Base-by-base conservation (phyloP, 1,284 basidiomycete genomes). In the Cryptococcus wingfieldii region DNA sequence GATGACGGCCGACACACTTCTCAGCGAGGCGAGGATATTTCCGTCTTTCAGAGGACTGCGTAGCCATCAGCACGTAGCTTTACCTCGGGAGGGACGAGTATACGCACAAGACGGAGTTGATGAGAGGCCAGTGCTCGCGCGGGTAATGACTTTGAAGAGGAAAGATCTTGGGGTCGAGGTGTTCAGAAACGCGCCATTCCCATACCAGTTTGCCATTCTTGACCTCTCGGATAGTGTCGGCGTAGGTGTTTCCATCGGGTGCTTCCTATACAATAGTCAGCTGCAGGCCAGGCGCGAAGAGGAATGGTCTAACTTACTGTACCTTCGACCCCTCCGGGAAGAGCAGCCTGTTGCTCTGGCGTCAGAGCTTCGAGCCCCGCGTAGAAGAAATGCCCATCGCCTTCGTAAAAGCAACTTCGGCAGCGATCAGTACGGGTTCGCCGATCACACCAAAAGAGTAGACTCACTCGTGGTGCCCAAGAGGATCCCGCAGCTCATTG, bases 211-310 rank as follows among this genome's bases (percentile, higher is more conserved):
- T 53, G 41, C 61, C 61, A 46, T 62, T 52, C 43, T 58, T 58
- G 39, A 62, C 61, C 46, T 62, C 61, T 25, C 58, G 55, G 49
- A 62, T 62, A 12, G 61, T 62, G 49, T 62, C 61, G 16, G 61
- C 53, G 42, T 62, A 62, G 28, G 55, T 54, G 23, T 58, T 60
- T 16, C 61, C 61, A 41, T 62, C 61, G 12, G 61, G 58, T 12
- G 61, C 61, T 62, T 62, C 61, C 61, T 62, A 43, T 43, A 23
- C 2, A 25, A 38, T 10, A 34, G 10, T 34, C 10, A 34, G 31
- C 31, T 34, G 3, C 18, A 19, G 38, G 13, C 13, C 37, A 25
- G 5, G 27, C 18, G 14, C 31, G 27, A 18, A 51, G 46, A 4
- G 42, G 37, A n/a, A 34, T 6, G 31, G 6, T n/a, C 18, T n/a